Conservation (phyloP, 306 rosid species). For the Fagus crenata region DNA sequence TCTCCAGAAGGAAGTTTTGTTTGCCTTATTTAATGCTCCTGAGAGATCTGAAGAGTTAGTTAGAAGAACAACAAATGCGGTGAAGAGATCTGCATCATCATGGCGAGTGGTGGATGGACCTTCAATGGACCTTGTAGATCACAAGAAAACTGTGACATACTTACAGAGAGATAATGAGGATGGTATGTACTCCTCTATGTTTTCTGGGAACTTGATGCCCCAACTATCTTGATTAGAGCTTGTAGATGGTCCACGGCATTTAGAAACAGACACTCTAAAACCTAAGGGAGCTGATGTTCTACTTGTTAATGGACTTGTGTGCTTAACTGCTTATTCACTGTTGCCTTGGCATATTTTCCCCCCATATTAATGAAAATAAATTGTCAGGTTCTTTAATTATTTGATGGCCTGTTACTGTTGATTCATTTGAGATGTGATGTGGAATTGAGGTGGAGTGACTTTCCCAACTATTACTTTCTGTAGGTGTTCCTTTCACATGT, state of each 20-base stretch:
- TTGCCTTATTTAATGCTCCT: slow-evolving; percentile 51
- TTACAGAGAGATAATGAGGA: slow-evolving; percentile 30
- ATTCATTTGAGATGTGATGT: neutral
- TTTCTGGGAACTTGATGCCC: slow-evolving; percentile 18
- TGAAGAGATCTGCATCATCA: slow-evolving; percentile 32
- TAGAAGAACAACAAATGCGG: slow-evolving; percentile 35
- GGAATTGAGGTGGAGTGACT: neutral
- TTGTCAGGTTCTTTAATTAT: neutral
- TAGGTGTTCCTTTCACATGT: neutral
- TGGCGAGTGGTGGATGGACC: slow-evolving; percentile 58
- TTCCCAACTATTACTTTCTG: neutral
- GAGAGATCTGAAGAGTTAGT: slow-evolving; percentile 43
- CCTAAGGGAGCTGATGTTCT: neutral
- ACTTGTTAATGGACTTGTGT: neutral
- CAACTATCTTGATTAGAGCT: slow-evolving; percentile 4
- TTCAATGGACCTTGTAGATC: slow-evolving; percentile 43
- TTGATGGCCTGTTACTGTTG: neutral
- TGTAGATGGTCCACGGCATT: neutral
- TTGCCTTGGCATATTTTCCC: neutral
- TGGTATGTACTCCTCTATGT: slow-evolving; percentile 46
- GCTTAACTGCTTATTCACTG: neutral
- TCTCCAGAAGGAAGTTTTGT: slow-evolving; percentile 61
- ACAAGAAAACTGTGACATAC: slow-evolving; percentile 31
- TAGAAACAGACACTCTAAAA: neutral
- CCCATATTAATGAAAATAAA: neutral